Conservation (phyloP, 2,329 filamentous ascomycete genomes). For the Cadophora sp. region DNA sequence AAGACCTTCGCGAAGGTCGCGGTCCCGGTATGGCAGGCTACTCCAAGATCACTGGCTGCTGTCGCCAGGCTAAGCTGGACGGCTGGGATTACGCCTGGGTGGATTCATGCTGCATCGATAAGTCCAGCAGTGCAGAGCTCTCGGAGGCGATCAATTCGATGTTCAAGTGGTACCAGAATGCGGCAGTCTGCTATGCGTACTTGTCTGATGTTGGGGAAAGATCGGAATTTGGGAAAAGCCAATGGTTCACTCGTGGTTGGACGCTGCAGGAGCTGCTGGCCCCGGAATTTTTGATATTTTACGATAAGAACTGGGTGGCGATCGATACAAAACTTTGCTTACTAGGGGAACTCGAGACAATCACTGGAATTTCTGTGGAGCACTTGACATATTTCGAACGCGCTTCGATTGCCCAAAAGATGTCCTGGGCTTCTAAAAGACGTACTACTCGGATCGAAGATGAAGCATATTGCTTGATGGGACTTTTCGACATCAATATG, state of each 20-base stretch:
- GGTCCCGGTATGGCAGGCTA: not conserved
- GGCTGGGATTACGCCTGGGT: conserved; percentile 16
- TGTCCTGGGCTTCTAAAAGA: conserved; percentile 15
- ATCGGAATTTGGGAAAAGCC: not conserved
- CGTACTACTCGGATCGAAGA: conserved; percentile 7
- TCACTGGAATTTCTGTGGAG: not conserved
- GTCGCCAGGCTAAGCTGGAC: not conserved
- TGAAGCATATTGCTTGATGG: conserved; percentile 9
- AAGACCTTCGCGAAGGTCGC: not conserved
- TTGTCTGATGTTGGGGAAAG: not conserved
- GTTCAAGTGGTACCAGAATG: conserved; percentile 8
- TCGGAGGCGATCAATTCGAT: conserved; percentile 18
- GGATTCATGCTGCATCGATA: conserved; percentile 18
- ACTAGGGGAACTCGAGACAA: not conserved
- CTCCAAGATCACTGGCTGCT: conserved; percentile 4
- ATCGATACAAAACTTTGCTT: not conserved
- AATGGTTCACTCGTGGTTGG: conserved; percentile 1
- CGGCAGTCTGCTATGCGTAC: conserved; percentile 14
- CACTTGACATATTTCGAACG: not conserved
- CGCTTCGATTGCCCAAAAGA: not conserved
- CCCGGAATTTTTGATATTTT: not conserved
- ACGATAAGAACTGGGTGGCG: not conserved
- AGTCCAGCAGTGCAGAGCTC: conserved; percentile 10
- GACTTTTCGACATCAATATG: conserved; percentile 15
- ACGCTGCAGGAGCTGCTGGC: not conserved